Evolutionary conservation across 2,329 filamentous ascomycete species (phyloP), one percentile per base, ranked within the genome.

Genomic region (Tolypocladium tropicale): DNA sequence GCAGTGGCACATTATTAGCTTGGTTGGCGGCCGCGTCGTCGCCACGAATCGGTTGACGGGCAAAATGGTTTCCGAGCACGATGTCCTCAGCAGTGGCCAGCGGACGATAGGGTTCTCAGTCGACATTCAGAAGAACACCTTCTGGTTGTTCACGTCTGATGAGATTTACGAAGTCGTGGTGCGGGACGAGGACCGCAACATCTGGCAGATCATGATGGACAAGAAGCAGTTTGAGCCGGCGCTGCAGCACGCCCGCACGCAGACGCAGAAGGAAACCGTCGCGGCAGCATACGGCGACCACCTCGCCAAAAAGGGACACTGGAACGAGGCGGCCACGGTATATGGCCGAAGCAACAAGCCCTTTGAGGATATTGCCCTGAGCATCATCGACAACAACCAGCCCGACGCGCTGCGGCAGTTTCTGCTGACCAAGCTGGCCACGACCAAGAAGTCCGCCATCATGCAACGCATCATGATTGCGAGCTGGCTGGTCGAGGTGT

Each of bases 401-500:
- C 87, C 90, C 56, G 93, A 97, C 74, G 93, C 94, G 1, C 73
- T 99, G 61, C 84, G 93, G 52, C 93, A 89, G 65, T 99, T 99
- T 65, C 78, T 99, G 5, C 71, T 93, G 25, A 89, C 90, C 0
- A 96, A 95, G 72, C 77, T 99, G 34, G 80, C 82, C 9, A 86
- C 83, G 0, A 85, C 91, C 67, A 95, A 91, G 70, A 95, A 92
- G 70, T 82, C 86, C 1, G 85, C 86, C 1, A 77, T 86, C 33
- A 99, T 99, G 92, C 94, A 99, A 72, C 80, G 93, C 57, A 88
- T 89, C 61, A 96, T 99, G 90, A 85, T 97, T 61, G 89, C 93
- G 2, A 92, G 88, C 62, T 99, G 94, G 94, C 80, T 99, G 48
- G 80, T 96, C 11, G 94, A 99, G 70, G 81, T 97, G 2, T 99